Conservation (phyloP, 306 rosid species). For the Prinsepia uniflora region DNA sequence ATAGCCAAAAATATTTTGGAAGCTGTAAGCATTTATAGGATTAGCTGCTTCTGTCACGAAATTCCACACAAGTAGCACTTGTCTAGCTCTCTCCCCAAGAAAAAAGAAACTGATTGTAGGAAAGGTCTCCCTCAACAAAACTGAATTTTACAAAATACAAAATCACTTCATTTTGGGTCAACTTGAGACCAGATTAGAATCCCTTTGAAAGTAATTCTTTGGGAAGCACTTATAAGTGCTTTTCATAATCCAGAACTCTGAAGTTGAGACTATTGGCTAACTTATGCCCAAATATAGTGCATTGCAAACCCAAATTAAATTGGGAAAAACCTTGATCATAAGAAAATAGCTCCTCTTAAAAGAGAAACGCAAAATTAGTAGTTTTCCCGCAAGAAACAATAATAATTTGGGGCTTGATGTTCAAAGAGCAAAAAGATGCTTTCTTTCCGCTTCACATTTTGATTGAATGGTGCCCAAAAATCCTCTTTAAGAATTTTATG, state of each 20-base stretch:
- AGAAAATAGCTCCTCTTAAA: neutral
- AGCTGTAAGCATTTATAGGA: neutral
- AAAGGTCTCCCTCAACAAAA: neutral
- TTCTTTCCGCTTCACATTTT: neutral
- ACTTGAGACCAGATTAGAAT: no score
- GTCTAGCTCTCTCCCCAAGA: neutral
- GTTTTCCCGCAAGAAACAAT: neutral
- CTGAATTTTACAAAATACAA: neutral
- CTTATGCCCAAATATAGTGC: neutral
- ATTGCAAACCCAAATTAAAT: neutral
- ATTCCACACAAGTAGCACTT: neutral
- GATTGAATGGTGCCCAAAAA: neutral
- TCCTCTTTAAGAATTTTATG: neutral
- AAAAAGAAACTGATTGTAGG: neutral
- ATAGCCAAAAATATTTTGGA: conserved; percentile 7
- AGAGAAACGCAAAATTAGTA: neutral
- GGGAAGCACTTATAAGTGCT: no score
- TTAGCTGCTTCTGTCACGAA: neutral
- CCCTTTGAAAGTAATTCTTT: no score
- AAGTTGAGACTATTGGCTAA: no score
- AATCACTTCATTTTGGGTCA: neutral
- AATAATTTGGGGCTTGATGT: neutral
- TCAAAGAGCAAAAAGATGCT: neutral
- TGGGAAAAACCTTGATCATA: neutral
- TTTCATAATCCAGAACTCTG: no score